Percentiles rank a stretch among this genome's conserved stretches.
Conservation (phyloP, 2,329 filamentous ascomycete species). For the Pseudogymnoascus sp. region DNA sequence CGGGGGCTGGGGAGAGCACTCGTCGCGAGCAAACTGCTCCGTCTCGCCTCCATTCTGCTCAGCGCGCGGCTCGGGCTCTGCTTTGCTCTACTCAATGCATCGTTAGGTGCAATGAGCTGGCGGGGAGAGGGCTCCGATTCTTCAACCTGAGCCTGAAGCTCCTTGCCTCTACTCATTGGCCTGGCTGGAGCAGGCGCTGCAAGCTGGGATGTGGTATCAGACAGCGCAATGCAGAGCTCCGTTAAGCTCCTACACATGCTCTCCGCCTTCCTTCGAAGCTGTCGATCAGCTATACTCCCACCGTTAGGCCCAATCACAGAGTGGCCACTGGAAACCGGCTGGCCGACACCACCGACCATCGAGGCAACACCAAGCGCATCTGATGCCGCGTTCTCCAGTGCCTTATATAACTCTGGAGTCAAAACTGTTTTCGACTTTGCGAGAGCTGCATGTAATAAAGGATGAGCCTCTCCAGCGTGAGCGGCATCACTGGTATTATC, state of each 20-base stretch:
- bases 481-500: slow-evolving; percentile 36
- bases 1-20: slow-evolving; percentile 25
- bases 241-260: slow-evolving; percentile 88
- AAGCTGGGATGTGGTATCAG: slow-evolving; percentile 36
- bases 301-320: slow-evolving; percentile 36
- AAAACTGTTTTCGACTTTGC: slow-evolving; percentile 67
- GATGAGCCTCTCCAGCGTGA: slow-evolving; percentile 54
- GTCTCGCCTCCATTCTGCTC: slow-evolving; percentile 26
- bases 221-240: slow-evolving; percentile 80
- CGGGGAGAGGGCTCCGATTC: background rate
- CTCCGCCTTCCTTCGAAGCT: slow-evolving; percentile 82
- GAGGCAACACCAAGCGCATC: slow-evolving; percentile 74
- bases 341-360: slow-evolving; percentile 66
- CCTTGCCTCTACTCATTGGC: slow-evolving; percentile 15
- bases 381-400: slow-evolving; percentile 70
- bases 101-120: background rate
- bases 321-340: slow-evolving; percentile 56
- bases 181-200: slow-evolving; percentile 10
- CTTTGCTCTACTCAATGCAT: background rate
- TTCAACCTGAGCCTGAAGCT: background rate
- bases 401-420: slow-evolving; percentile 62
- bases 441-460: slow-evolving; percentile 72
- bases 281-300: slow-evolving; percentile 52
- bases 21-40: slow-evolving; percentile 27
- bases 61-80: slow-evolving; percentile 19